Conservation (phyloP, 179 eudicot genomes). For the Vitellaria paradoxa region DNA sequence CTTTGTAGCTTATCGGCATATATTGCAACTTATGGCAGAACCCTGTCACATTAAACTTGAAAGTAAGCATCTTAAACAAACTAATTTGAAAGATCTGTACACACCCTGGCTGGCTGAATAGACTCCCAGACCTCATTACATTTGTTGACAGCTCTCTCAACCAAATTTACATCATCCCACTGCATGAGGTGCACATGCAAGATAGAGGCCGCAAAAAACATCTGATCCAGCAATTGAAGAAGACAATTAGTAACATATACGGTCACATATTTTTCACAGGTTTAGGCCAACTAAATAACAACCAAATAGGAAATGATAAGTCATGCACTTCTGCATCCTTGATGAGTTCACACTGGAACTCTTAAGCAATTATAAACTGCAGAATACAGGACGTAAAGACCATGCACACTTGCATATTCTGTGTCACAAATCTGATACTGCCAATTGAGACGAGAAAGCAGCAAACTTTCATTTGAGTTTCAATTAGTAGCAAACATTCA, state of each 20-base stretch:
- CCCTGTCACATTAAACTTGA: not conserved
- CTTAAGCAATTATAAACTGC: conserved; percentile 4
- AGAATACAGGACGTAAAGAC: not conserved
- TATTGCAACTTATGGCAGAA: not conserved
- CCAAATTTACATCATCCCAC: conserved; percentile 70
- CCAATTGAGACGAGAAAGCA: not conserved
- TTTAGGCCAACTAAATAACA: not conserved
- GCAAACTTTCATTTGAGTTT: too few relatives aligned
- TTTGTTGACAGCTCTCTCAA: conserved; percentile 66
- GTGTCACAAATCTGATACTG: not conserved
- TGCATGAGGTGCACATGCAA: conserved; percentile 92
- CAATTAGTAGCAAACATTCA: not conserved
- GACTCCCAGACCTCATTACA: conserved; percentile 84
- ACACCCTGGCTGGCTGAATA: conserved; percentile 67
- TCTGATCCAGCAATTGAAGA: conserved; percentile 44
- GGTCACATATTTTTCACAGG: conserved; percentile 20
- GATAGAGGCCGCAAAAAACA: conserved; percentile 91
- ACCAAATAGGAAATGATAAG: not conserved
- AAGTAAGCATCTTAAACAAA: not conserved
- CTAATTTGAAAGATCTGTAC: conserved; percentile 1
- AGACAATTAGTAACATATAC: conserved; percentile 10
- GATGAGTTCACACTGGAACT: not conserved
- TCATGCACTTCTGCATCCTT: not conserved
- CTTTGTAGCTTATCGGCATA: not conserved
- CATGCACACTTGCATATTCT: not conserved